Base-by-base conservation (phyloP, 495 filamentous ascomycete species). In the Neurospora sp. region DNA sequence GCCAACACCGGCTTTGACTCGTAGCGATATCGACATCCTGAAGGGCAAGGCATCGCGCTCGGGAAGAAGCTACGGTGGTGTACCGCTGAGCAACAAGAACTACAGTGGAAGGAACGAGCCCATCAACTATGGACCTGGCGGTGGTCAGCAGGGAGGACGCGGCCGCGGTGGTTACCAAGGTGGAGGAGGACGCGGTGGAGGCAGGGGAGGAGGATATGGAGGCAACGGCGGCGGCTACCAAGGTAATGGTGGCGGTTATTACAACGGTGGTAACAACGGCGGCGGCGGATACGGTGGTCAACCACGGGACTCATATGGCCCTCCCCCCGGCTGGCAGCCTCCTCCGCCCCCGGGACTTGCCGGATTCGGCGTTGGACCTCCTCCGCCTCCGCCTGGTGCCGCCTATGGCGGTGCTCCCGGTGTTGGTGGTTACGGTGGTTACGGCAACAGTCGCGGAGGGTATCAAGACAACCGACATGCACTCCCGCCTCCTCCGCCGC, bases 1-100 rank as follows among this genome's bases (percentile, higher is more conserved):
- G 70, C 84, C 89, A 0, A 82, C 85, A 2, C 89, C 92, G 10
- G 91, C 89, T 4, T 86, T 99, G 3, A 89, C 91, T 75, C 84
- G 87, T 23, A 85, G 81, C 69, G 96, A 99, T 77, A 90, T 94
- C 41, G 88, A 91, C 70, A 85, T 86, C 4, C 86, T 92, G 11
- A 89, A 88, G 77, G 85, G 84, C 41, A 90, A 89, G 71, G 86
- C 89, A 4, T 81, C 85, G 27, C 84, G 85, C 40, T 83, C 86
- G 2, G 93, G 93, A n/a, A 79, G 86, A 77, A 82, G 82, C 72
- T 78, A 84, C 71, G 79, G 86, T 42, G 84, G 80, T 20, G 84
- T 76, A 72, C 85, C 81, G 54, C 78, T 83, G 70, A 80, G 75
- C 39, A 70, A 74, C 27, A 77, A 79, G 54, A 76, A 72, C 71